A percentile compares a stretch with the other conserved stretches of the same genome.
Conservation (phyloP, 1,139 yeast genomes). For the Ashbya aceris region DNA sequence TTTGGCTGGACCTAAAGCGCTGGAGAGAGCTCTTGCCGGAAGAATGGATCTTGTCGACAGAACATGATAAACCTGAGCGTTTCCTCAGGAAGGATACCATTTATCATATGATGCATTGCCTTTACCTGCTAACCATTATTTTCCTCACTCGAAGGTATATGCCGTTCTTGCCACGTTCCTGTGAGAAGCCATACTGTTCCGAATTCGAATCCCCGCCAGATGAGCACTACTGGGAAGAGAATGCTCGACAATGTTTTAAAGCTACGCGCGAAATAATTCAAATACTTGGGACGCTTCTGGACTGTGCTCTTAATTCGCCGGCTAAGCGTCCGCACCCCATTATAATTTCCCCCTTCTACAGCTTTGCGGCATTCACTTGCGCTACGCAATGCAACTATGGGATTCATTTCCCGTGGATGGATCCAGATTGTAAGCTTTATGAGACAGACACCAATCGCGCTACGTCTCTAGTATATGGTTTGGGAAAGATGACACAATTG, state of each 20-base stretch:
- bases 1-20: constrained; percentile 4
- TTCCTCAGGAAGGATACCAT: constrained; percentile 3
- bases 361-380: constrained; percentile 9
- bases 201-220: constrained; percentile 4
- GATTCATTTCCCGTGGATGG: constrained; percentile 9
- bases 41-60: constrained; percentile 8
- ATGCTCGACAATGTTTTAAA: constrained; percentile 6
- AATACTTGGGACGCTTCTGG: constrained; percentile 5
- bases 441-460: neutral
- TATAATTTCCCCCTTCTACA: constrained; percentile 7
- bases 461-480: constrained; percentile 4
- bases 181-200: neutral
- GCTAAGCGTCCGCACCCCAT: neutral
- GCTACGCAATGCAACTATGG: constrained; percentile 9
- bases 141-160: constrained; percentile 8
- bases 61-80: neutral
- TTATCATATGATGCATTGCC: constrained; percentile 6
- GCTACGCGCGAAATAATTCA: constrained; percentile 5
- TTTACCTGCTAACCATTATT: constrained; percentile 5
- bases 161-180: constrained; percentile 8
- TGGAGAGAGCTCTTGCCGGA: constrained; percentile 6
- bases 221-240: constrained; percentile 8
- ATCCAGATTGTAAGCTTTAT: constrained; percentile 8
- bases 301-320: constrained; percentile 2
- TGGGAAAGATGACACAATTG: constrained; percentile 2